A percentile compares a stretch with the other conserved stretches of the same genome.
These are phyloP conservation scores for Suillus subaureus DNA, from an alignment of 768 basidiomycete species.

Conservation along the genomic window DNA sequence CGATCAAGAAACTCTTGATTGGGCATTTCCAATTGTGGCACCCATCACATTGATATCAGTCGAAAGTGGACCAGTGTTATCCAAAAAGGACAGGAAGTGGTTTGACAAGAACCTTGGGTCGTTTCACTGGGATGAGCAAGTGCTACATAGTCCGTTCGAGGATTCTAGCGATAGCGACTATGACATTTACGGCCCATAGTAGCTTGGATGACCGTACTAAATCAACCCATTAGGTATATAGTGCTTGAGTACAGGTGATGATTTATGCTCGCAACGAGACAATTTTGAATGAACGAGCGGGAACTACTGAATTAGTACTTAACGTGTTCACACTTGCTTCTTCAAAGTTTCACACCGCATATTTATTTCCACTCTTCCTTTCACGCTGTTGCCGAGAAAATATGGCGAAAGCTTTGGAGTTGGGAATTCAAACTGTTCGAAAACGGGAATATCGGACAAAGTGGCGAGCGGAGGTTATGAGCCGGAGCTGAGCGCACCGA, in stretches of 20 bases:
- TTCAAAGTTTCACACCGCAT: too few relatives aligned
- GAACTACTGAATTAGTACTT: too few relatives aligned
- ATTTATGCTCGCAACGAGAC: background rate
- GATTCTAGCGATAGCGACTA: background rate
- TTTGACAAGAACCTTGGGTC: slow-evolving; percentile 5
- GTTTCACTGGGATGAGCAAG: slow-evolving; percentile 9
- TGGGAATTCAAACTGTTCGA: background rate
- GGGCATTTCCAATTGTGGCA: slow-evolving; percentile 7
- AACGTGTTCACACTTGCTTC: background rate
- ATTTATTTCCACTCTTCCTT: too few relatives aligned
- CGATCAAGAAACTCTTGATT: background rate
- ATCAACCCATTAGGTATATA: background rate
- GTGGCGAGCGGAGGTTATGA: background rate
- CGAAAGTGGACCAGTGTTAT: slow-evolving; percentile 4
- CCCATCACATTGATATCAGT: slow-evolving; percentile 10
- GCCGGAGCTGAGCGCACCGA: too few relatives aligned
- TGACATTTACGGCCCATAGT: background rate
- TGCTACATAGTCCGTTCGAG: background rate
- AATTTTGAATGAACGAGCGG: background rate
- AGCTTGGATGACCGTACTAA: background rate
- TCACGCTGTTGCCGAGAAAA: background rate
- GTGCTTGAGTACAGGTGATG: background rate
- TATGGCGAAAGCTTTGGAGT: too few relatives aligned
- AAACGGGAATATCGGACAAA: background rate
- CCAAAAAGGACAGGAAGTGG: slow-evolving; percentile 5